phyloP scores from a whole-genome alignment of 2,329 filamentous ascomycete species.

The Xylaria sp. region DNA sequence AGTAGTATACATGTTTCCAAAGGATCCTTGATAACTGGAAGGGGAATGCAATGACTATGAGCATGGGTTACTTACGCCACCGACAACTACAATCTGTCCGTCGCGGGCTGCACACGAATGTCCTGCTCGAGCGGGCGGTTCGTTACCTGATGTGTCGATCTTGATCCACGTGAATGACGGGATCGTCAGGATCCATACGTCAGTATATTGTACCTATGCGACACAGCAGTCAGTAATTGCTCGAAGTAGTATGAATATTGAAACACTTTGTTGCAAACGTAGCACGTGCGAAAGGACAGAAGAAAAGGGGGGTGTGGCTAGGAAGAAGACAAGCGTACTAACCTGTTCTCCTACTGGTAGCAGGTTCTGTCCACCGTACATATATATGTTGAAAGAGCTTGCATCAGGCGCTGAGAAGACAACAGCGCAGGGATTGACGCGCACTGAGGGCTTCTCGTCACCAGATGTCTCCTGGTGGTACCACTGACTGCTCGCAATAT shows the following conservation, averaged over 20 bases:
- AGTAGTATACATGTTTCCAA: neutral
- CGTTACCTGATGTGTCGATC: constrained; percentile 63
- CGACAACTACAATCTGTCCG: constrained; percentile 75
- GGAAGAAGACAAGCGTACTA: neutral
- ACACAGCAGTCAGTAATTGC: neutral
- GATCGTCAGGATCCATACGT: constrained; percentile 80
- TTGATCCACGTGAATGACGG: constrained; percentile 79
- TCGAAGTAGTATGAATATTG: neutral
- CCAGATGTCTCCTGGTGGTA: constrained; percentile 79
- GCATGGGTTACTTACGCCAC: constrained; percentile 56
- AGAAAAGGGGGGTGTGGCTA: neutral
- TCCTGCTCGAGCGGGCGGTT: constrained; percentile 71
- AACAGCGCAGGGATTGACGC: constrained; percentile 78
- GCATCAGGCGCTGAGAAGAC: constrained; percentile 77
- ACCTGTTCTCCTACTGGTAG: constrained; percentile 66
- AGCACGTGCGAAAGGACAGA: neutral
- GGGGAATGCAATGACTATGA: neutral
- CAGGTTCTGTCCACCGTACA: constrained; percentile 81
- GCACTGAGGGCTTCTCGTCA: constrained; percentile 65
- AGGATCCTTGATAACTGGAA: neutral
- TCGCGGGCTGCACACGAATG: constrained; percentile 77
- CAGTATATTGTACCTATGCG: constrained; percentile 66
- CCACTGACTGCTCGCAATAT: constrained; percentile 77
- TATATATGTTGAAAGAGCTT: constrained; percentile 80
- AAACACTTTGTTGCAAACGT: no score